phyloP scores from a whole-genome alignment of 106 monocot genomes.

The Dendrobium officinale region DNA sequence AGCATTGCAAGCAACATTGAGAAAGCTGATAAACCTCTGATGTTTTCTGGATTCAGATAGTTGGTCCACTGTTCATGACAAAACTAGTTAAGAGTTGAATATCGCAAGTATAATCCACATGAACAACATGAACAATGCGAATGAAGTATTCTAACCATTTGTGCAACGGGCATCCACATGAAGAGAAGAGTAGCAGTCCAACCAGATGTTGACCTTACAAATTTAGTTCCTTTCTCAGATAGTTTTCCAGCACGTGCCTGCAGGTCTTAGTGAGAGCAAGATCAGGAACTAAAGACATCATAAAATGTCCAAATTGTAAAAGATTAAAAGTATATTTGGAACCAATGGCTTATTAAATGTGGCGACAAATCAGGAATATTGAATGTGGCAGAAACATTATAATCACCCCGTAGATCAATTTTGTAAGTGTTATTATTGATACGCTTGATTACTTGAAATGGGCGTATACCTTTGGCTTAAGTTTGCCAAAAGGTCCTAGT shows the following conservation, averaged over 20 bases:
- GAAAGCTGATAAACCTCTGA: slow-evolving; percentile 83
- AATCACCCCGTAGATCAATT: too few species aligned
- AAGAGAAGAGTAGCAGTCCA: slow-evolving; percentile 95
- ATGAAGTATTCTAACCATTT: slow-evolving; percentile 42
- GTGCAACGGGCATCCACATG: slow-evolving; percentile 97
- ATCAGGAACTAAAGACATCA: background rate
- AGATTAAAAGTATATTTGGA: background rate
- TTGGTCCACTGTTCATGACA: slow-evolving; percentile 73
- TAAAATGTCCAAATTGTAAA: background rate
- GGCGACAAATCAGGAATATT: too few species aligned
- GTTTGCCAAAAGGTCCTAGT: too few species aligned
- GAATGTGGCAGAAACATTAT: too few species aligned
- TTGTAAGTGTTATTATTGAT: too few species aligned
- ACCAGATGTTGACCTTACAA: slow-evolving; percentile 78
- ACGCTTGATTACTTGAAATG: too few species aligned
- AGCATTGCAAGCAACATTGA: slow-evolving; percentile 90
- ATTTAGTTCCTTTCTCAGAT: slow-evolving; percentile 37
- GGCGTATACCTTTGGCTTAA: too few species aligned
- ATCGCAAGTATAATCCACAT: background rate
- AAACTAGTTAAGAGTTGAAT: background rate
- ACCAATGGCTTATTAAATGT: too few species aligned
- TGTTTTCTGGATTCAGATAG: slow-evolving; percentile 89
- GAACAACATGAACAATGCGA: background rate
- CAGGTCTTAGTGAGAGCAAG: slow-evolving; percentile 16
- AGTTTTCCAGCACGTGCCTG: slow-evolving; percentile 76